phyloP scores from a whole-genome alignment of 164 flowering plant genomes.

The Cinnamomum chago region DNA sequence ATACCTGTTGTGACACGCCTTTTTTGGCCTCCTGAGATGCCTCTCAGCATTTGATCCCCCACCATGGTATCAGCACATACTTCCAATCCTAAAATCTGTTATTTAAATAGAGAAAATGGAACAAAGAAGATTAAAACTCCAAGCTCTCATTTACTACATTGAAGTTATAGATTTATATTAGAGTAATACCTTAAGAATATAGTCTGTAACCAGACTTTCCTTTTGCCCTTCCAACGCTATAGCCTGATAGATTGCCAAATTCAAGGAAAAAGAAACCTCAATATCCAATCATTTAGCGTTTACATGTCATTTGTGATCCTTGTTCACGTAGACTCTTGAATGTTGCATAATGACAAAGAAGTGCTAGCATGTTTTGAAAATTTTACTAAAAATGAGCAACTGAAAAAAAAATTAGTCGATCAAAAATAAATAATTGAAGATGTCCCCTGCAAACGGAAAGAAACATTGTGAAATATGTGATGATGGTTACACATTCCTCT shows the following conservation, averaged over 20 bases:
- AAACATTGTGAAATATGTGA: no score
- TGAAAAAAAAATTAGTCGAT: no score
- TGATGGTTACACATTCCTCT: no score
- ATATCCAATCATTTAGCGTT: no score
- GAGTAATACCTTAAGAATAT: constrained; percentile 53
- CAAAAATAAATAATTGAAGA: not conserved
- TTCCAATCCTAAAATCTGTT: constrained; percentile 26
- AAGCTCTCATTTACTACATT: no score
- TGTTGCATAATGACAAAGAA: not conserved
- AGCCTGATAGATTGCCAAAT: constrained; percentile 30
- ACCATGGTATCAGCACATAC: constrained; percentile 28
- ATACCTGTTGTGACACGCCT: constrained; percentile 29
- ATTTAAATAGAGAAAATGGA: not conserved
- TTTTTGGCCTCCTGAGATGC: constrained; percentile 27
- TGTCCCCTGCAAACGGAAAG: no score
- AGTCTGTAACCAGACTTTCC: constrained; percentile 61
- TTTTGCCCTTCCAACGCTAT: constrained; percentile 62
- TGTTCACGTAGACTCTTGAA: not conserved
- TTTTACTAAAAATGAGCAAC: no score
- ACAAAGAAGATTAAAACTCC: not conserved
- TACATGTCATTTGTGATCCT: not conserved
- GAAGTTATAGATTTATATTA: not conserved
- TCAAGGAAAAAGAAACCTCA: not conserved
- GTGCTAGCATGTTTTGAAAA: not conserved
- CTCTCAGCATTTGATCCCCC: constrained; percentile 25